Base-by-base conservation (phyloP, 805 yeast genomes). In the Pichia cephalocereana region DNA sequence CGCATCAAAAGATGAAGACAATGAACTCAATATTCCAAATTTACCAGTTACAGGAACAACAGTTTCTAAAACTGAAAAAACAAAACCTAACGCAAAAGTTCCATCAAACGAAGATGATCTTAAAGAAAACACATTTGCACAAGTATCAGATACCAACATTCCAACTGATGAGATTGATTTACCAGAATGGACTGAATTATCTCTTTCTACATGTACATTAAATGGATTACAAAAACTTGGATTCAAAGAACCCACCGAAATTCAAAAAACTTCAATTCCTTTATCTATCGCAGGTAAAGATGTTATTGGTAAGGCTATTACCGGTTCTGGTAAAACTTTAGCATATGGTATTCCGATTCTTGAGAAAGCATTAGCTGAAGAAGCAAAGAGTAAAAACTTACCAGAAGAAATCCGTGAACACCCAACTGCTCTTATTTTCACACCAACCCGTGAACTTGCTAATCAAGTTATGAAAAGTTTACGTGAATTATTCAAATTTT, bases 391-490 rank as follows among this genome's bases (percentile, higher is more conserved):
- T 4, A 45, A 34, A 8, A 30, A 38, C 8, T 17, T 48, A n/a
- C 44, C 48, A 27, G 42, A 46, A 46, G 62, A 58, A 17, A 59
- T 72, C 23, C 18, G 23, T 18, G 40, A 45, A 11, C 57, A 49
- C 36, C 90, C 96, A 4, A 69, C 80, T 6, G 98, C 89, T 6
- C 70, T 93, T 12, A 77, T 93, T 30, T 85, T 93, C 60, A 84
- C 96, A 0, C 99, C 99, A 32, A 93, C 99, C 0, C 77, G 99
- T 72, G 99, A 93, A 64, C 74, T 93, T 58, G 98, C 96, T 0
- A 91, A 85, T 54, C 99, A 93, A 68, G 96, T 93, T 44, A 80
- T 82, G 39, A 79, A 83, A 51, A 98, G 93, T 68, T 63, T 93
- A 53, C 76, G 78, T 55, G 65, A 64, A 31, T 57, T 84, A 11